Evolutionary conservation across 2,329 filamentous ascomycete genomes (phyloP), one percentile per base, ranked within the genome.

Genomic region (Colletotrichum sojae): DNA sequence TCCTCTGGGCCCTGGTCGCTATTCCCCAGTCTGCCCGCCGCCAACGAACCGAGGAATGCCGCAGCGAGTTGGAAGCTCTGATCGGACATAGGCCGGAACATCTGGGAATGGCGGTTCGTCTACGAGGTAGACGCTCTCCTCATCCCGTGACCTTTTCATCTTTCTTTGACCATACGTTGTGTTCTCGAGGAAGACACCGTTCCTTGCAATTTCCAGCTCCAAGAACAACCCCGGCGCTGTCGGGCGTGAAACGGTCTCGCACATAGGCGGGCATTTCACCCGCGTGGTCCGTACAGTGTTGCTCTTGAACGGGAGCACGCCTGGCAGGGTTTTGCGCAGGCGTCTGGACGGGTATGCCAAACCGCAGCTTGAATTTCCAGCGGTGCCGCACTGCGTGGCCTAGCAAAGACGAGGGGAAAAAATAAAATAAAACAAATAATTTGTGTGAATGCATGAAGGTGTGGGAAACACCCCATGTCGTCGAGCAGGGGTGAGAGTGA

Each of bases 381-480:
- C 18, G 22, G 43, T 52, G 45, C 45, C 64, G 55, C 25, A 43
- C 16, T 9, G 36, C 59, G 10, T 36, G 18, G 43, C 22, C 48
- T 36, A 55, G 51, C 8, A 46, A 49, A 69, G 40, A 53, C 31
- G 25, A 25, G 40, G 48, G 13, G 45, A 52, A 63, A 67, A 67
- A 64, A 46, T 46, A 49, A 9, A 36, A 36, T 36, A 36, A 36
- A 36, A 36, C 31, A 36, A 10, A 70, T 49, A 52, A 60, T 57
- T 69, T 67, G 54, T 62, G 70, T 63, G 58, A 60, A 36, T 64
- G 67, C 71, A 68, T 67, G 61, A 73, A 66, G 67, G 72, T 73
- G 72, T 73, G 72, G 71, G 58, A 73, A 65, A 65, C 46, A 39
- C 60, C 67, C 72, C 72, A 62, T 65, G 70, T 69, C 71, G 43